Evolutionary conservation across 345 rosid genomes (phyloP).

Genomic region (Citrus cavaleriei): DNA sequence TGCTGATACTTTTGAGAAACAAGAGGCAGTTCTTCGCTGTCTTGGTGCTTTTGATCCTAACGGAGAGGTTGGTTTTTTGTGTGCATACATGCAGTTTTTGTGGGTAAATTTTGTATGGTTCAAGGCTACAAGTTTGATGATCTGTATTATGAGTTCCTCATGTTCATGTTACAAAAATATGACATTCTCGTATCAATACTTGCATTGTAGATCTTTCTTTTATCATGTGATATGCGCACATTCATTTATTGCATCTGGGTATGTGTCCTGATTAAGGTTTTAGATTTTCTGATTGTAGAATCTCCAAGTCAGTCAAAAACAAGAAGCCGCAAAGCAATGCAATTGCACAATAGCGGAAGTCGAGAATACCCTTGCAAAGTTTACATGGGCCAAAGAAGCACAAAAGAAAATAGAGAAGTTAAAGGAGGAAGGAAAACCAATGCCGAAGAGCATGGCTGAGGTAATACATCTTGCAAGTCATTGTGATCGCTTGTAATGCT

Average conservation of each 20-base stretch:
- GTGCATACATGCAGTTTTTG: background rate
- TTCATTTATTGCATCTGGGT: conserved; percentile 7
- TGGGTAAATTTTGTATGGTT: background rate
- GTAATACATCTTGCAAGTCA: conserved; percentile 31
- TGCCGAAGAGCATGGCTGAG: conserved; percentile 84
- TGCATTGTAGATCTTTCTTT: background rate
- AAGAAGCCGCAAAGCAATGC: conserved; percentile 78
- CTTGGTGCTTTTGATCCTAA: conserved; percentile 66
- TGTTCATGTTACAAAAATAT: background rate
- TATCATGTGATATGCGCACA: background rate
- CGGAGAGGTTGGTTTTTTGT: conserved; percentile 71
- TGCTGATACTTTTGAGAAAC: conserved; percentile 74
- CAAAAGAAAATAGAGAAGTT: conserved; percentile 62
- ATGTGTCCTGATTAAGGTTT: conserved; percentile 31
- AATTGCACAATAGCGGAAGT: conserved; percentile 78
- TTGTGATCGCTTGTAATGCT: background rate
- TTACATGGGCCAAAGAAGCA: conserved; percentile 86
- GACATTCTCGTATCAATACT: background rate
- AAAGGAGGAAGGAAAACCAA: conserved; percentile 78
- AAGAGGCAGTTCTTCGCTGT: conserved; percentile 69
- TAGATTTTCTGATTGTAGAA: conserved; percentile 71
- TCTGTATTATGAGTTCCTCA: background rate
- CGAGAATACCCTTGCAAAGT: conserved; percentile 74
- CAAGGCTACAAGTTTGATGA: background rate
- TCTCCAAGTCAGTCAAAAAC: conserved; percentile 71